A percentile compares a stretch with the other conserved stretches of the same genome.
Evolutionary conservation across 2,329 filamentous ascomycete species (phyloP).

Genomic region (Aschersonia sp.): DNA sequence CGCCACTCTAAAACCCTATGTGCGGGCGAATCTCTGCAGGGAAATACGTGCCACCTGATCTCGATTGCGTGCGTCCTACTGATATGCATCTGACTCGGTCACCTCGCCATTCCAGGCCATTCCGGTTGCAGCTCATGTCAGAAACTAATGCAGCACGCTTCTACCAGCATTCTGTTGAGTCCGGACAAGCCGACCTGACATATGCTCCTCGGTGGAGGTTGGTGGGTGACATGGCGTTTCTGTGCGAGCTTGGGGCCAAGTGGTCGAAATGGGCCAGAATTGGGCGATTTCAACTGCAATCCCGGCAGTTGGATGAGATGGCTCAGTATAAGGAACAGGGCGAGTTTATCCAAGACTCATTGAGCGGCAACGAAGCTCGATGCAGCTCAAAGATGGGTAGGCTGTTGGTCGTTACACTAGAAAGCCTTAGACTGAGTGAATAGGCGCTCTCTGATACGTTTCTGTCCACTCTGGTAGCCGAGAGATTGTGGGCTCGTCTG

Average conservation of each 20-base stretch:
- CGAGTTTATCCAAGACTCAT: not conserved
- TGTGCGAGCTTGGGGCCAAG: too few relatives aligned
- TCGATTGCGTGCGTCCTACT: not conserved
- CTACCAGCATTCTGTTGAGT: too few relatives aligned
- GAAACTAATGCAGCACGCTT: too few relatives aligned
- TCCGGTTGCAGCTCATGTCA: too few relatives aligned
- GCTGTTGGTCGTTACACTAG: not conserved
- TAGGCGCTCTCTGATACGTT: not conserved
- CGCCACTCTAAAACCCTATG: not conserved
- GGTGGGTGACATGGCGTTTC: too few relatives aligned
- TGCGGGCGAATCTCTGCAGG: constrained; percentile 1
- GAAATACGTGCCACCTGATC: constrained; percentile 3
- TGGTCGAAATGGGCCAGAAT: too few relatives aligned
- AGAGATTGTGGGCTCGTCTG: not conserved
- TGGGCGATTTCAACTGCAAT: too few relatives aligned
- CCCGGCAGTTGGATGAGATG: too few relatives aligned
- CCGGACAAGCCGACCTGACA: too few relatives aligned
- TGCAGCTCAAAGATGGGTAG: not conserved
- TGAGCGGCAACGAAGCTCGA: not conserved
- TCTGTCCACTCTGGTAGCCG: not conserved
- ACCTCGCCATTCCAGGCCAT: not conserved
- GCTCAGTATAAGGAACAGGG: too few relatives aligned
- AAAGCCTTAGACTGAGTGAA: not conserved
- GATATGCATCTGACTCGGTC: not conserved
- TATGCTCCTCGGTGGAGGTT: too few relatives aligned